These are phyloP conservation scores for Ophiocordyceps camponoti-leonardi DNA, from an alignment of 2,329 filamentous ascomycete genomes.

Conservation along the genomic window DNA sequence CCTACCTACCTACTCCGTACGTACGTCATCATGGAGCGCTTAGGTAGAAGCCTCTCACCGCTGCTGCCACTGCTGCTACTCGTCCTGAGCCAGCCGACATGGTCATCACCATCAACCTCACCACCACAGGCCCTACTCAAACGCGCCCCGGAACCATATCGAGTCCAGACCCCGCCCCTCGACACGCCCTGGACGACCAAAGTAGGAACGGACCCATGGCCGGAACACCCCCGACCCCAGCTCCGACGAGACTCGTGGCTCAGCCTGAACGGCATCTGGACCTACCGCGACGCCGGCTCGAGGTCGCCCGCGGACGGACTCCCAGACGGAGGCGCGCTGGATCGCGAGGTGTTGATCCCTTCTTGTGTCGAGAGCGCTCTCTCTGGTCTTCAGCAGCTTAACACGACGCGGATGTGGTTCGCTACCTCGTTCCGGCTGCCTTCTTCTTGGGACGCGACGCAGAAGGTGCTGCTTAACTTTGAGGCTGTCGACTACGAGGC, in stretches of 20 bases:
- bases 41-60: background rate
- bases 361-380: slow-evolving; percentile 27
- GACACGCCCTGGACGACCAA: slow-evolving; percentile 34
- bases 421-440: slow-evolving; percentile 33
- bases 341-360: slow-evolving; percentile 23
- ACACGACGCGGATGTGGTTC: slow-evolving; percentile 28
- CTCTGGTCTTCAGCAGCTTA: slow-evolving; percentile 27
- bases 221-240: slow-evolving; percentile 39
- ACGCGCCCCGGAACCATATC: slow-evolving; percentile 12
- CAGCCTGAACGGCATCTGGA: slow-evolving; percentile 42
- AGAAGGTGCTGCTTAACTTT: slow-evolving; percentile 32
- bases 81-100: background rate
- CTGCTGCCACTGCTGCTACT: background rate
- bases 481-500: slow-evolving; percentile 41
- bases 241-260: slow-evolving; percentile 35
- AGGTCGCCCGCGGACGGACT: slow-evolving; percentile 5
- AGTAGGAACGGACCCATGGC: slow-evolving; percentile 36
- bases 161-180: slow-evolving; percentile 21
- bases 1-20: no score
- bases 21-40: background rate
- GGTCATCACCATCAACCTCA: background rate
- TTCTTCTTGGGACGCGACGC: slow-evolving; percentile 22
- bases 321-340: slow-evolving; percentile 10
- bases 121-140: background rate
- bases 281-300: slow-evolving; percentile 21